A percentile compares a stretch with the other conserved stretches of the same genome.
phyloP scores from a whole-genome alignment of 1,284 basidiomycete genomes.

The Melampsora americana region DNA sequence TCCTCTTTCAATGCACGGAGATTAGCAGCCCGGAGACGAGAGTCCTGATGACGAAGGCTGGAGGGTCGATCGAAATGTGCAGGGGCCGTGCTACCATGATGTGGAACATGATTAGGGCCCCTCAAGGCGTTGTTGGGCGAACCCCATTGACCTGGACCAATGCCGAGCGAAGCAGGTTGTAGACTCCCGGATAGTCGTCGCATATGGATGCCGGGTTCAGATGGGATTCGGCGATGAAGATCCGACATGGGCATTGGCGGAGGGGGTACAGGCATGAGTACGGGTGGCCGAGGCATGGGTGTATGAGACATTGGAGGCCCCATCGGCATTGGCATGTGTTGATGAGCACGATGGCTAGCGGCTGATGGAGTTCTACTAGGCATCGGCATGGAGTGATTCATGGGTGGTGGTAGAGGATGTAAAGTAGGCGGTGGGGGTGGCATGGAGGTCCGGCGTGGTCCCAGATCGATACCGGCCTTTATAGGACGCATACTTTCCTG shows the following conservation, averaged over 20 bases:
- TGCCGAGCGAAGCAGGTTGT: conserved; percentile 13
- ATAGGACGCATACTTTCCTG: conserved; percentile 21
- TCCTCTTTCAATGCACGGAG: conserved; percentile 8
- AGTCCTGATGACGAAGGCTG: conserved; percentile 3
- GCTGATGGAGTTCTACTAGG: too few relatives aligned
- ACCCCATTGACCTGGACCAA: conserved; percentile 11
- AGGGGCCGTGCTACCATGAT: neutral
- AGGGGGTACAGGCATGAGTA: conserved; percentile 18
- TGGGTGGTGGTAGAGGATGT: conserved; percentile 12
- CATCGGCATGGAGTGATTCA: neutral
- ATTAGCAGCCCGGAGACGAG: neutral
- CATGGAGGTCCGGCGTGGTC: neutral
- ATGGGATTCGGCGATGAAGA: conserved; percentile 7
- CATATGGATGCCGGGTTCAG: conserved; percentile 18
- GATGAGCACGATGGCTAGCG: too few relatives aligned
- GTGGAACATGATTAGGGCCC: neutral
- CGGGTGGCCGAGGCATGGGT: neutral
- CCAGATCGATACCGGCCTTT: conserved; percentile 7
- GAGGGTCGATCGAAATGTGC: conserved; percentile 10
- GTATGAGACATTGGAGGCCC: conserved; percentile 1
- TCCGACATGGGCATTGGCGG: conserved; percentile 1
- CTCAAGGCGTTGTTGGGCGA: neutral
- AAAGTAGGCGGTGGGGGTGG: neutral
- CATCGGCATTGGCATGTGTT: neutral
- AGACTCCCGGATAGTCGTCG: conserved; percentile 34